Evolutionary conservation across 2,329 filamentous ascomycete species (phyloP), one percentile per base, ranked within the genome.

Genomic region (Hypoxylon sp.): DNA sequence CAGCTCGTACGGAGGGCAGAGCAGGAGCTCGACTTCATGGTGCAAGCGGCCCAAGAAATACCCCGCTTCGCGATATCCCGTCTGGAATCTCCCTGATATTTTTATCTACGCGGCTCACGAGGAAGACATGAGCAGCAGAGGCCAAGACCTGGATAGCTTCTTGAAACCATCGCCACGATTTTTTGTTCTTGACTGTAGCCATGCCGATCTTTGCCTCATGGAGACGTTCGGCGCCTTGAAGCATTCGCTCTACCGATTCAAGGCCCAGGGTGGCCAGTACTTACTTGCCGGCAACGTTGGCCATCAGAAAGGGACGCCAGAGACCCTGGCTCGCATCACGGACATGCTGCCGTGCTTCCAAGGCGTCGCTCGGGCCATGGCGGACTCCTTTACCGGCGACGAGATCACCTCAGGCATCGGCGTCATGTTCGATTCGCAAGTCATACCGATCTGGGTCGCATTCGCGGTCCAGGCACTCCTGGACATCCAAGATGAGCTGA

Each of bases 1-100:
- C 45, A 48, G 17, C 35, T 55, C n/a, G 37, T 45, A 8, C 37
- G 52, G 21, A 41, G 52, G 3, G 45, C 37, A 3, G 52, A 55
- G 10, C 45, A 45, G n/a, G 27, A 47, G n/a, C n/a, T 49, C 3
- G 45, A 49, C 17, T 21, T 49, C 10, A n/a, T 27, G 5, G 9
- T 42, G 8, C 13, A 49, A n/a, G 20, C 45, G 52, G 21, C 52
- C 45, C 3, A 37, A 37, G n/a, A 49, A 41, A 20, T 55, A 33
- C 10, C 50, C 50, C 11, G 20, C 42, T 4, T 40, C 50, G 17
- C 6, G 23, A 3, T 54, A 47, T 15, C 31, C 41, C 5, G 33
- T 31, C 2, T 47, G 50, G 42, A 41, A 31, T 27, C 40, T 54
- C 13, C 50, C 50, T 10, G 42, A 27, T 8, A 45, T 54, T 18